Evolutionary conservation across 148 eudicot species (phyloP).

Genomic region (Linanthus parryae): DNA sequence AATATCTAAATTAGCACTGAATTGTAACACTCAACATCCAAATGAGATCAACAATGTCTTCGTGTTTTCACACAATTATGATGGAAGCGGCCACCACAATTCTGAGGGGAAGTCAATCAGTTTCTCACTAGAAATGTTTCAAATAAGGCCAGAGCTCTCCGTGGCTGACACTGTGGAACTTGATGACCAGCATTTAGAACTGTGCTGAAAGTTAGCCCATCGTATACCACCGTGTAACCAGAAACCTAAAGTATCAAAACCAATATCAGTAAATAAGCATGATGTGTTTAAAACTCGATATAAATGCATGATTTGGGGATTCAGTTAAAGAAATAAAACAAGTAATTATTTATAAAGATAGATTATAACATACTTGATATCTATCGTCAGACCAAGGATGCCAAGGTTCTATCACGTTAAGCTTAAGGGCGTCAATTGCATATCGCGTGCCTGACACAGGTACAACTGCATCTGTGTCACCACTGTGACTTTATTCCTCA

Average conservation of each 20-base stretch:
- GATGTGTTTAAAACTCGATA: background rate
- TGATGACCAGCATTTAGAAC: constrained; percentile 2
- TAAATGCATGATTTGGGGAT: background rate
- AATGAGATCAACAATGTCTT: no score
- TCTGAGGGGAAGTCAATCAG: background rate
- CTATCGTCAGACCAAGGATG: constrained; percentile 18
- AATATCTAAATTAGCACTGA: no score
- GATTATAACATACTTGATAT: constrained; percentile 18
- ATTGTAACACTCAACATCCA: no score
- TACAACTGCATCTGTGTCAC: constrained; percentile 31
- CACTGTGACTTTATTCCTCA: constrained; percentile 9
- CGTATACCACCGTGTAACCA: constrained; percentile 10
- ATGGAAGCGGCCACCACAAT: no score
- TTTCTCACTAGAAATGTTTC: background rate
- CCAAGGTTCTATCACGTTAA: constrained; percentile 28
- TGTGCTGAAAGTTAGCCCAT: constrained; percentile 8
- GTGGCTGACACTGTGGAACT: background rate
- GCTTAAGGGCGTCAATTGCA: constrained; percentile 18
- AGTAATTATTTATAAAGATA: no score
- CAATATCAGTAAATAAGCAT: no score
- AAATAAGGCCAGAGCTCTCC: background rate
- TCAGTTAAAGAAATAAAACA: no score
- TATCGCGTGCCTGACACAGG: constrained; percentile 30
- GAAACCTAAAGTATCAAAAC: constrained; percentile 1
- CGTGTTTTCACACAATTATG: no score